phyloP scores from a whole-genome alignment of 139 green algal genomes.

The Micractinium sp. region DNA sequence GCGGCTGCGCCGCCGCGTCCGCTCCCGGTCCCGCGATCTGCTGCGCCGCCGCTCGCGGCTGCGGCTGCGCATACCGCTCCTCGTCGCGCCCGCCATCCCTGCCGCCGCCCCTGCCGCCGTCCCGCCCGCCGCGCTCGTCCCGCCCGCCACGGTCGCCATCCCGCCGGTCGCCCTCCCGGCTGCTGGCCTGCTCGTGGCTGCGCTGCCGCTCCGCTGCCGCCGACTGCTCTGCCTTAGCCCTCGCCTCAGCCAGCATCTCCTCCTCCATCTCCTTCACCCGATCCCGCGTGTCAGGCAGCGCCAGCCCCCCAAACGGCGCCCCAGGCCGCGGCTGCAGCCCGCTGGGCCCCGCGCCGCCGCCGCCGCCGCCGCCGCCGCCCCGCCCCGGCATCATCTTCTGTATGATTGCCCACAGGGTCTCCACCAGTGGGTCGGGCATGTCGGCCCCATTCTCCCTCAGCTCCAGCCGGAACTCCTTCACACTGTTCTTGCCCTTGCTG shows the following conservation, averaged over 20 bases:
- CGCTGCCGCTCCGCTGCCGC: slow-evolving; percentile 18
- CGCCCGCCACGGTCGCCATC: neutral
- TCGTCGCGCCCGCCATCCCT: slow-evolving; percentile 35
- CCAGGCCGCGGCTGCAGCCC: slow-evolving; percentile 29
- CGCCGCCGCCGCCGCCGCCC: neutral
- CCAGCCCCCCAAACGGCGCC: slow-evolving; percentile 67
- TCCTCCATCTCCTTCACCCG: slow-evolving; percentile 73
- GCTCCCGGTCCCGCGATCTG: slow-evolving; percentile 40
- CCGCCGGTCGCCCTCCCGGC: neutral
- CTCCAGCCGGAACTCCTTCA: slow-evolving; percentile 63
- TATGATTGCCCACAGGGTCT: slow-evolving; percentile 92
- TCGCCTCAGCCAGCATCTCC: slow-evolving; percentile 41
- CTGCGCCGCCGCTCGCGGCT: slow-evolving; percentile 20
- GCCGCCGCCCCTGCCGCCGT: slow-evolving; percentile 36
- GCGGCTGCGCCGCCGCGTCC: slow-evolving; percentile 8
- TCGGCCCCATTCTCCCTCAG: slow-evolving; percentile 81
- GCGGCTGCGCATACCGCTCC: slow-evolving; percentile 23
- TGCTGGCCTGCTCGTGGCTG: slow-evolving; percentile 1
- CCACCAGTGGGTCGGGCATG: slow-evolving; percentile 82
- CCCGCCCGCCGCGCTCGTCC: slow-evolving; percentile 7
- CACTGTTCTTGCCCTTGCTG: slow-evolving; percentile 59
- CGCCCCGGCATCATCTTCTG: slow-evolving; percentile 58
- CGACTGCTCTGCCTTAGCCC: slow-evolving; percentile 5
- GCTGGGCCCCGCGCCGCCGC: neutral
- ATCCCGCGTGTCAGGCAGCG: slow-evolving; percentile 77